Base-by-base conservation (phyloP, 1,284 basidiomycete genomes). In the Trametes versicolor region DNA sequence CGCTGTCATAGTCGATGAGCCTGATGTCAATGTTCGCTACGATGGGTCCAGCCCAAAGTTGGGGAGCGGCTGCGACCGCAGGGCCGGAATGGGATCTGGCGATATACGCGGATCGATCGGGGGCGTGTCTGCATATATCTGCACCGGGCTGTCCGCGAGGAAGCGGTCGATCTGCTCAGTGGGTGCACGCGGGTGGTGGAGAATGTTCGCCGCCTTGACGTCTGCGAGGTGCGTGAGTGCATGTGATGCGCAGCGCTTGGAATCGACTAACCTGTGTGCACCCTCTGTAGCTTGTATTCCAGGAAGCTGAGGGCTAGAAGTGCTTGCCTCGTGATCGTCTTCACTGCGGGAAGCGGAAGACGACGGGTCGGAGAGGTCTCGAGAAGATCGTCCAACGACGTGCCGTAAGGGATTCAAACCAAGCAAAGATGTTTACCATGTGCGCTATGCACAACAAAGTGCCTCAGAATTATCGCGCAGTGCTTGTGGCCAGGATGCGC, bases 391-490 rank as follows among this genome's bases (percentile, higher is more conserved):
- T 43, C 41, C 41, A 36, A 19, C 12, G 5, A 17, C 19, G 50
- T 25, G 50, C 50, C 50, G 9, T 36, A 36, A 6, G 34, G 7
- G 9, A 8, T 2, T 10, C 13, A 25, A 2, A 39, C 52, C 10
- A 39, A 12, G 17, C 52, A 54, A 19, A 7, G 23, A 32, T 54
- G 52, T 19, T 39, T 27, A 10, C 52, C 52, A 21, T 54, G 52
- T 15, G 25, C 21, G 21, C 52, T 54, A 6, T 54, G 4, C 23
- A 13, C 21, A 3, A 4, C 2, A 36, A 54, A 54, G 10, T 5
- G 4, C 41, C 15, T 17, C 19, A 4, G 15, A 21, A 19, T 17
- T 6, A 9, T 6, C 10, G 34, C 13, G 5, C 52, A 54, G 15
- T 54, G 37, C 21, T 7, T 7, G 19, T 54, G 41, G 36, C 52